Conservation (phyloP, 257 asterid species). For the Avicennia marina region DNA sequence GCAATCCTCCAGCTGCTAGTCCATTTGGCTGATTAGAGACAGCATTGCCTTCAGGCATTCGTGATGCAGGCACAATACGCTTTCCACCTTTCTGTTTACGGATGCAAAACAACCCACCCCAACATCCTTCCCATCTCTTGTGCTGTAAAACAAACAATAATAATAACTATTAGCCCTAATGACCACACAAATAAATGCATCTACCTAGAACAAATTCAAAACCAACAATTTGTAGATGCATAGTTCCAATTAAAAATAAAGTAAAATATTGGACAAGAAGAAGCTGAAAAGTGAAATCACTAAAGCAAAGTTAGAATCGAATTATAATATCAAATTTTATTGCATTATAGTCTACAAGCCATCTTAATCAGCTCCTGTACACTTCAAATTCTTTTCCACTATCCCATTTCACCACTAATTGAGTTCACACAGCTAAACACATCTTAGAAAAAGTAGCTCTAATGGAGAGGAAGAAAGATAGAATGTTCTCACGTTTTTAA, state of each 20-base stretch:
- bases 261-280: neutral
- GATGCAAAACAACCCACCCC: constrained; percentile 79
- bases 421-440: no score
- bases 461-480: no score
- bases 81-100: constrained; percentile 86
- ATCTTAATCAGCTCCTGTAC: no score
- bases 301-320: neutral
- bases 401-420: no score
- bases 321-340: no score
- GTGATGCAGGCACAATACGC: constrained; percentile 87
- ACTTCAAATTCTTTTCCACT: neutral
- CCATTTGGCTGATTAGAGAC: constrained; percentile 59
- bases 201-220: constrained; percentile 8
- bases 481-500: no score
- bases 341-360: no score
- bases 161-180: constrained; percentile 23
- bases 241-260: constrained; percentile 12
- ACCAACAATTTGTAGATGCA: constrained; percentile 14
- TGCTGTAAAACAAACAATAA: constrained; percentile 51
- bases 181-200: neutral
- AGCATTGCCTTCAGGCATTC: constrained; percentile 62
- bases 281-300: neutral
- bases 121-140: constrained; percentile 85
- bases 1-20: constrained; percentile 56
- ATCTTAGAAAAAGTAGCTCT: no score